Conservation (phyloP, 164 flowering plant genomes). For the grape (Vitis vinifera) region DNA sequence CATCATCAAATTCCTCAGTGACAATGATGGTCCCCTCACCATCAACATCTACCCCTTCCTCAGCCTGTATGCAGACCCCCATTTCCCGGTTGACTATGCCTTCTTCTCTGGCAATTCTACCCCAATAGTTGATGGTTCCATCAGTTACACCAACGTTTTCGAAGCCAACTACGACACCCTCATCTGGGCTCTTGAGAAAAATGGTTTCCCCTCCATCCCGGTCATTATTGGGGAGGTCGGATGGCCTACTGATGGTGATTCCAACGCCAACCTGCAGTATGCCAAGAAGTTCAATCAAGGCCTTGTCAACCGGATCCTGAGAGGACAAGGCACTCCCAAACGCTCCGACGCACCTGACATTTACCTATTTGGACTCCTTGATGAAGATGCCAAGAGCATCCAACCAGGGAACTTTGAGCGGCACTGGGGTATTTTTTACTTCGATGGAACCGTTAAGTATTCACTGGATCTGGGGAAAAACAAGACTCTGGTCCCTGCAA, state of each 20-base stretch:
- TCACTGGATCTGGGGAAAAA: slow-evolving; percentile 41
- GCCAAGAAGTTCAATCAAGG: slow-evolving; percentile 86
- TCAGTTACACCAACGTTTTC: slow-evolving; percentile 79
- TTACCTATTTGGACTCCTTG: slow-evolving; percentile 69
- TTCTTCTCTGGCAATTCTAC: slow-evolving; percentile 58
- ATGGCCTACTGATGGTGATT: slow-evolving; percentile 91
- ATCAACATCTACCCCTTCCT: slow-evolving; percentile 96
- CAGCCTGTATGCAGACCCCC: slow-evolving; percentile 75
- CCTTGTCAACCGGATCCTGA: slow-evolving; percentile 43
- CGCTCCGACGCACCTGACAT: slow-evolving; percentile 54
- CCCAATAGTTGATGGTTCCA: slow-evolving; percentile 72
- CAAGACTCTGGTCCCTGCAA: slow-evolving; percentile 49
- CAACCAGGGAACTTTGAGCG: slow-evolving; percentile 86
- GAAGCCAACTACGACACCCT: slow-evolving; percentile 94
- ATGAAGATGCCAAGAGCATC: slow-evolving; percentile 81
- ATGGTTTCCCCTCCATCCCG: slow-evolving; percentile 57
- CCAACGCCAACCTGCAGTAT: slow-evolving; percentile 46
- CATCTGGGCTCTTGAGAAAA: slow-evolving; percentile 76
- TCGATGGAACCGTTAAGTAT: slow-evolving; percentile 76
- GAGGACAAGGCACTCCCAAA: slow-evolving; percentile 74
- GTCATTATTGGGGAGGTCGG: slow-evolving; percentile 87
- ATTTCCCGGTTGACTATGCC: slow-evolving; percentile 87
- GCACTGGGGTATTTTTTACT: slow-evolving; percentile 90
- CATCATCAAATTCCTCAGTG: slow-evolving; percentile 69
- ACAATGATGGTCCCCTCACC: slow-evolving; percentile 60